A percentile compares a stretch with the other conserved stretches of the same genome.
Evolutionary conservation across 106 monocot genomes (phyloP).

Genomic region (Dioscorea alata): DNA sequence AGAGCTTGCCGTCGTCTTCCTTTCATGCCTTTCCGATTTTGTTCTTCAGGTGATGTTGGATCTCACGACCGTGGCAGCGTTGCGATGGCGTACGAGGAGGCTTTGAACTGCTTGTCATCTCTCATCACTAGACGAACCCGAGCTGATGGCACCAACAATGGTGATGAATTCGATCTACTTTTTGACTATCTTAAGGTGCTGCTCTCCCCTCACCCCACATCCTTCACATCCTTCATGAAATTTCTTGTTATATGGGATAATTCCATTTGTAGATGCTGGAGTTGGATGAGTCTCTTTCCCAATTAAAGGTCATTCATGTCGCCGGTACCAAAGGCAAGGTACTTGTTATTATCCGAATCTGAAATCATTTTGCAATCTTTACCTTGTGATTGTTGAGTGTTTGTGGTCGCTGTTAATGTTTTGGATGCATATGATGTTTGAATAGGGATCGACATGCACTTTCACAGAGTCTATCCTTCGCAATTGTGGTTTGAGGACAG

Average conservation of each 20-base stretch:
- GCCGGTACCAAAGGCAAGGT: slow-evolving; percentile 99
- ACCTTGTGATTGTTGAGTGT: not conserved
- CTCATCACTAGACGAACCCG: slow-evolving; percentile 68
- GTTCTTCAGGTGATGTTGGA: not conserved
- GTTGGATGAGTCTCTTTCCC: slow-evolving; percentile 45
- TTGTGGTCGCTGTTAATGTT: not conserved
- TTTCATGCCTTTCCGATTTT: not conserved
- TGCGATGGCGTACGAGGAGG: slow-evolving; percentile 56
- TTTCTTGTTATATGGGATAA: not conserved
- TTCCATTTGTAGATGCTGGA: slow-evolving; percentile 56
- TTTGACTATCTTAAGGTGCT: slow-evolving; percentile 67
- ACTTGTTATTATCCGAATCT: not conserved
- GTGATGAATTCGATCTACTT: slow-evolving; percentile 66
- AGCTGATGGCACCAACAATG: slow-evolving; percentile 53
- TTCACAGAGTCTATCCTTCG: slow-evolving; percentile 87
- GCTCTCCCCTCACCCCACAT: not conserved
- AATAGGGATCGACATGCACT: slow-evolving; percentile 88
- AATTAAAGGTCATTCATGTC: slow-evolving; percentile 83
- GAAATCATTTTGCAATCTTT: not conserved
- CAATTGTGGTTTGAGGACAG: slow-evolving; percentile 75
- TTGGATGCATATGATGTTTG: not conserved
- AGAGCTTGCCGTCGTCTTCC: not conserved
- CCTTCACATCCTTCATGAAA: too few species aligned
- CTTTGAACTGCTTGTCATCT: slow-evolving; percentile 63
- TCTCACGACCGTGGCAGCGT: not conserved